Conservation (phyloP, 257 asterid genomes). For the Scutellaria minor region DNA sequence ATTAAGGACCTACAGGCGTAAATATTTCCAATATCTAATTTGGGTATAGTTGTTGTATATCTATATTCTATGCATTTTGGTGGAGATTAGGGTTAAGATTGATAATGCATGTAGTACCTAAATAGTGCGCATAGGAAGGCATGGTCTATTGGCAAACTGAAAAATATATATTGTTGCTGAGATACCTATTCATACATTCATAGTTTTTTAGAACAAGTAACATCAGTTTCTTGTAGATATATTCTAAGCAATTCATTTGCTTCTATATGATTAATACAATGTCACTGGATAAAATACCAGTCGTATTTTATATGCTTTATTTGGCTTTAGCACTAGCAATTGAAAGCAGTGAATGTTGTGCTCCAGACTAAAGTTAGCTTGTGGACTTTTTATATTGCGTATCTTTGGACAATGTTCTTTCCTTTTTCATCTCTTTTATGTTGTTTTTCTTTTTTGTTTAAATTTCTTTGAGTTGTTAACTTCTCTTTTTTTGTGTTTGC, state of each 20-base stretch:
- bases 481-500: slow-evolving; percentile 40
- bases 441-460: neutral
- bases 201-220: neutral
- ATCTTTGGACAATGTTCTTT: neutral
- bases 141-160: neutral
- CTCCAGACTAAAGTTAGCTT: slow-evolving; percentile 10
- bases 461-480: slow-evolving; percentile 14
- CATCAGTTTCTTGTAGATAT: neutral
- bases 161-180: neutral
- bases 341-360: neutral
- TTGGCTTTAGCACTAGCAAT: slow-evolving; percentile 3
- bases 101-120: neutral
- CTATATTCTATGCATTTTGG: neutral
- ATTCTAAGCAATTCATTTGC: neutral
- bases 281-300: neutral
- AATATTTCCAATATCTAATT: neutral
- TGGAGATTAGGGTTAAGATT: neutral
- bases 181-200: neutral
- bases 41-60: neutral
- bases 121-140: neutral
- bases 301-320: slow-evolving; percentile 11
- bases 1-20: neutral
- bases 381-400: neutral
- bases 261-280: neutral
- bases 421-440: neutral